phyloP scores from a whole-genome alignment of 23 red algal species.

The Rhodosorus marinus region DNA sequence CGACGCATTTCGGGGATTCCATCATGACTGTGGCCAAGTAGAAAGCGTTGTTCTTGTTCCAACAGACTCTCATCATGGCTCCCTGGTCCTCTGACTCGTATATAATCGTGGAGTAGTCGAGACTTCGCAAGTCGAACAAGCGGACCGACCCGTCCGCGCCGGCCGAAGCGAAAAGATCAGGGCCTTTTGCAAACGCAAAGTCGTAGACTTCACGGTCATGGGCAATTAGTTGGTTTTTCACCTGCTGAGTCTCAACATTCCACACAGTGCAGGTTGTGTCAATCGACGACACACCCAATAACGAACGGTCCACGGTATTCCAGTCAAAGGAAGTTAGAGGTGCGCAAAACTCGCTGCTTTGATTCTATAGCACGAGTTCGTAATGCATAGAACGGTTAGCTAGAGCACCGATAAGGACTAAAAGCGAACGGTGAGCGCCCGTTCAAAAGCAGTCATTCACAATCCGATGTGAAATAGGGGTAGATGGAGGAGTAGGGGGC shows the following conservation, averaged over 20 bases:
- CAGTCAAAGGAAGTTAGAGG: constrained; percentile 91
- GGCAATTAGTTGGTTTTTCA: constrained; percentile 83
- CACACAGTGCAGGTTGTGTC: constrained; percentile 94
- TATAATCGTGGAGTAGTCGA: constrained; percentile 83
- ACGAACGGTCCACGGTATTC: constrained; percentile 52
- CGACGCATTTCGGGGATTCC: constrained; percentile 29
- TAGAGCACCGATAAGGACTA: no score
- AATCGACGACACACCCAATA: constrained; percentile 61
- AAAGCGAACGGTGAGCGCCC: no score
- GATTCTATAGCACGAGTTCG: no score
- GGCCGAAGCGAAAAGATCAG: constrained; percentile 68
- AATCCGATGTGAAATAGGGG: no score
- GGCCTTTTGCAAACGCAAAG: constrained; percentile 72
- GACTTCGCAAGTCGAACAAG: constrained; percentile 70
- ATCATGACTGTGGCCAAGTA: constrained; percentile 52
- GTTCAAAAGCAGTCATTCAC: no score
- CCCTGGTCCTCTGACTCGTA: constrained; percentile 57
- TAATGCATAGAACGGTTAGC: no score
- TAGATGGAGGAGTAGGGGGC: no score
- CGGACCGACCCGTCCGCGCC: constrained; percentile 92
- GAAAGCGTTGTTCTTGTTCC: constrained; percentile 65
- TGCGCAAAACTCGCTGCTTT: constrained; percentile 50
- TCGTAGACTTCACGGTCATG: constrained; percentile 97
- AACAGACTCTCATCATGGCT: constrained; percentile 68
- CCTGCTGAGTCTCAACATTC: constrained; percentile 61